Evolutionary conservation across 2,329 filamentous ascomycete genomes (phyloP).

Genomic region (Aspergillus udagawae): DNA sequence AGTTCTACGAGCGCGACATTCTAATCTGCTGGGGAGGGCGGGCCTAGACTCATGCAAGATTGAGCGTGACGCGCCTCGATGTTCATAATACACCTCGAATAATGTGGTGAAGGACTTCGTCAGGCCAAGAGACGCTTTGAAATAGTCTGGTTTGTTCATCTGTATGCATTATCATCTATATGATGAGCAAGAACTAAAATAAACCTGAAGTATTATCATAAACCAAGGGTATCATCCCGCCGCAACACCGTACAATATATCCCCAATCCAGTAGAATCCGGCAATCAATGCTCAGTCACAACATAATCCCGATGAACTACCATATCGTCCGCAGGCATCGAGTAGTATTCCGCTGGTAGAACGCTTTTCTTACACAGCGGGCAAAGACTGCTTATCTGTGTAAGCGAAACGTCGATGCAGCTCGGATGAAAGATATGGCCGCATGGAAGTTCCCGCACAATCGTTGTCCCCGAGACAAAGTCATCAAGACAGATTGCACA

Average conservation of each 20-base stretch:
- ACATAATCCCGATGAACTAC: slow-evolving; percentile 82
- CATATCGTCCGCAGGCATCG: slow-evolving; percentile 68
- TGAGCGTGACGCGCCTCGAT: background rate
- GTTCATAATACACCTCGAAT: background rate
- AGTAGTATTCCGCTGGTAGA: slow-evolving; percentile 64
- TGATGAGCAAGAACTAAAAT: background rate
- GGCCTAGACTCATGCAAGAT: background rate
- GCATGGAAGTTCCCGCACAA: slow-evolving; percentile 82
- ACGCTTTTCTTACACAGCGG: slow-evolving; percentile 86
- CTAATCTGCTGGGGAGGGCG: background rate
- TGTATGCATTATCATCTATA: background rate
- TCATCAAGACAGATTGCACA: slow-evolving; percentile 90
- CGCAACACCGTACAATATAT: background rate
- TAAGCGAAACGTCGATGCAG: slow-evolving; percentile 83
- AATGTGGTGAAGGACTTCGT: background rate
- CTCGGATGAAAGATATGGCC: slow-evolving; percentile 90
- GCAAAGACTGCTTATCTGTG: slow-evolving; percentile 76
- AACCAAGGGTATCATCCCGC: background rate
- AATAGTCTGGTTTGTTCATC: background rate
- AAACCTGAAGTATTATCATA: background rate
- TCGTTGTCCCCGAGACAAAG: slow-evolving; percentile 64
- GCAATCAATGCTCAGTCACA: slow-evolving; percentile 11
- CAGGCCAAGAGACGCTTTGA: background rate
- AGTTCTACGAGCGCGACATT: background rate
- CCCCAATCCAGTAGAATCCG: background rate